phyloP scores from a whole-genome alignment of 352 stramenopile genomes.

The Phytophthora tubulina region DNA sequence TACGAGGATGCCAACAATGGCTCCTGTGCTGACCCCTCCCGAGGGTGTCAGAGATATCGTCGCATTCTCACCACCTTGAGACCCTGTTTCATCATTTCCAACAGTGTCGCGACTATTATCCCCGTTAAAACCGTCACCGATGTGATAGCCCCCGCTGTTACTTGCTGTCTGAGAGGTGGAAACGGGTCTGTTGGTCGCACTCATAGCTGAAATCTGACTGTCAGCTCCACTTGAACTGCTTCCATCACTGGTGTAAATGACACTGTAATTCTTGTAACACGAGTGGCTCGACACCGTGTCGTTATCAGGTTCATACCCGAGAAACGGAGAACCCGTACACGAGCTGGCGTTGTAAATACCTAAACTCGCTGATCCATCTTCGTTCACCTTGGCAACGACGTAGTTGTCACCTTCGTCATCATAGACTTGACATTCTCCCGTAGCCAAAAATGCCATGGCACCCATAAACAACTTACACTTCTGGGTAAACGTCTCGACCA shows the following conservation, averaged over 20 bases:
- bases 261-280: conserved; percentile 32
- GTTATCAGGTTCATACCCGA: conserved; percentile 22
- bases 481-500: conserved; percentile 32
- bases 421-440: conserved; percentile 24
- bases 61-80: conserved; percentile 1
- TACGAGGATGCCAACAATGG: conserved; percentile 32
- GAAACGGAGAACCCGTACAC: conserved; percentile 22
- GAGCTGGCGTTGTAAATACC: conserved; percentile 28
- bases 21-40: conserved; percentile 25
- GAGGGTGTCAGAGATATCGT: conserved; percentile 13
- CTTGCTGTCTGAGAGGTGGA: conserved; percentile 9
- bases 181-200: not conserved
- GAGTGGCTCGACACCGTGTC: conserved; percentile 31
- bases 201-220: not conserved
- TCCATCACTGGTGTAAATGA: conserved; percentile 15
- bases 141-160: not conserved
- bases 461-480: conserved; percentile 22
- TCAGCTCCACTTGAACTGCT: conserved; percentile 1
- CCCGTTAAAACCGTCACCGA: not conserved
- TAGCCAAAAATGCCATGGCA: conserved; percentile 25
- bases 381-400: conserved; percentile 25
- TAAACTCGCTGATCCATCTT: conserved; percentile 27
- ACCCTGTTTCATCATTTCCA: conserved; percentile 9
- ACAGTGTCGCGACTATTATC: not conserved
- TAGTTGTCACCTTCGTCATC: conserved; percentile 19